phyloP scores from a whole-genome alignment of 192 early-diverging fungal genomes.

The Coemansia sp. region DNA sequence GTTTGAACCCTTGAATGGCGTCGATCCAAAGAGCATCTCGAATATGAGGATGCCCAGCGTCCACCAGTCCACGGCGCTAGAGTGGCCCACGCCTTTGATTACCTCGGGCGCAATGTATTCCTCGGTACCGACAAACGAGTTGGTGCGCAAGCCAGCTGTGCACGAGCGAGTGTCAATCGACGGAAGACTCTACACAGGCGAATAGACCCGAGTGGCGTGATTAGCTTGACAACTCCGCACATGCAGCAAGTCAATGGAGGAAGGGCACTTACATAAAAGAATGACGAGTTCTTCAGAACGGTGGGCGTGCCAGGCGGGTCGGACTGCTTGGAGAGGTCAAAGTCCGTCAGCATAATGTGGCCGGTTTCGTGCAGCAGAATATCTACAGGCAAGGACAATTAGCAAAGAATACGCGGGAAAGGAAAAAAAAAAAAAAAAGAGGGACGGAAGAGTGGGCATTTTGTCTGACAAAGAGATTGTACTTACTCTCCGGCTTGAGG shows the following conservation, averaged over 20 bases:
- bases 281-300: constrained; percentile 60
- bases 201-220: neutral
- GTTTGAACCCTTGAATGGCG: constrained; percentile 95
- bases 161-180: constrained; percentile 86
- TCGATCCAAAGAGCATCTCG: constrained; percentile 96
- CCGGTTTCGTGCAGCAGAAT: constrained; percentile 93
- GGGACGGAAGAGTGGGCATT: constrained; percentile 10
- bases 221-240: neutral
- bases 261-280: constrained; percentile 55
- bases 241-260: neutral
- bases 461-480: constrained; percentile 28
- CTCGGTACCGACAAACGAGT: constrained; percentile 98
- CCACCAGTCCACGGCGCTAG: constrained; percentile 98
- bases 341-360: constrained; percentile 98
- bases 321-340: constrained; percentile 96
- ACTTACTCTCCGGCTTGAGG: constrained; percentile 90
- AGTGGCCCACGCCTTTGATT: constrained; percentile 93
- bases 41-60: constrained; percentile 96
- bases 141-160: constrained; percentile 83
- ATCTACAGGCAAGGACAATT: constrained; percentile 38
- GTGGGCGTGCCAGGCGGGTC: constrained; percentile 72
- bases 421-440: constrained; percentile 11
- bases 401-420: neutral
- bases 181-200: constrained; percentile 52
- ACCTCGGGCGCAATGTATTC: constrained; percentile 99